Base-by-base conservation (phyloP, 148 eudicot species). In the Cornus florida region DNA sequence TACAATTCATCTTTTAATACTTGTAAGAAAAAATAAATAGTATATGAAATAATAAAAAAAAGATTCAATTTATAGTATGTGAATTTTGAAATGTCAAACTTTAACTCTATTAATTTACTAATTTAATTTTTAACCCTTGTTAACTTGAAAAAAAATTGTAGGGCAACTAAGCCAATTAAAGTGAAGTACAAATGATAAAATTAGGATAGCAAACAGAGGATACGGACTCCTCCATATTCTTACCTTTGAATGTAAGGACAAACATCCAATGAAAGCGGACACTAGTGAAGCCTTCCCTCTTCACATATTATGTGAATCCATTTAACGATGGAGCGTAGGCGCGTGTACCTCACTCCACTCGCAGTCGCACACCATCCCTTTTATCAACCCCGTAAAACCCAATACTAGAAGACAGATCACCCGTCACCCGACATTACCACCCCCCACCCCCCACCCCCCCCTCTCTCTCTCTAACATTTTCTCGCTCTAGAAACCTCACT, bases 291-390 rank as follows among this genome's bases (percentile, higher is more conserved):
- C 24, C 24, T 28, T 28, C 28, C 28, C 28, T 62, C 66, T 62
- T 62, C 23, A 28, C 1, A 28, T 57, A 3, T 1, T 62, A 62
- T n/a, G 23, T 62, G 23, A 62, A 43, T 43, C 1, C 23, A 62
- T 20, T 72, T 77, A 79, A 79, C 72, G 66, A 43, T 71, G 50
- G 77, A 72, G 71, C 77, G 72, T 67, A 70, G 72, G 82, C 82
- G 82, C 71, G 82, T 79, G 59, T 62, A 32, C 4, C 67, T 22
- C 70, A 31, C 62, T 43, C 73, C 32, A 17, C 66, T 24, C 66
- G 66, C 23, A 6, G 17, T 24, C 66, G 66, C 23, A 6, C 2
- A 20, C 66, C 7, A 20, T 62, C 24, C 20, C 5, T 20, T 62
- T 62, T 19, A 13, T 20, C 1, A 20, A 19, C 66, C 59, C 68